Conservation (phyloP, 176 grass and related monocot genomes). For the Musa beccarii region DNA sequence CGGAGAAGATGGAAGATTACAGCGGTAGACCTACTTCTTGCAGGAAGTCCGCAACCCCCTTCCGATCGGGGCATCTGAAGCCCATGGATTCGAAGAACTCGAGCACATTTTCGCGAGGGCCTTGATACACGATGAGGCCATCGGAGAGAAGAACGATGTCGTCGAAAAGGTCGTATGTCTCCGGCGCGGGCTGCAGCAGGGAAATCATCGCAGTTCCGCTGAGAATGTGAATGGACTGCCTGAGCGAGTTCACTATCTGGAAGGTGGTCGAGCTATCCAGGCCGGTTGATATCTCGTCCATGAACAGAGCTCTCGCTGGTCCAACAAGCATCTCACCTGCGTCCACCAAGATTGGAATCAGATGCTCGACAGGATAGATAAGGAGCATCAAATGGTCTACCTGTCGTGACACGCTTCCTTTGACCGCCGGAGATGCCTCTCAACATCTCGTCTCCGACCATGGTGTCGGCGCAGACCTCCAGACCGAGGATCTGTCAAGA, state of each 20-base stretch:
- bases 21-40: conserved; percentile 58
- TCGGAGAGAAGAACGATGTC: conserved; percentile 90
- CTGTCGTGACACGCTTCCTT: conserved; percentile 90
- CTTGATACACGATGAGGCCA: conserved; percentile 80
- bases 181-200: conserved; percentile 86
- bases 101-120: conserved; percentile 62
- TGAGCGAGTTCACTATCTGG: conserved; percentile 82
- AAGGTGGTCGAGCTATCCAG: conserved; percentile 90
- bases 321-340: conserved; percentile 97
- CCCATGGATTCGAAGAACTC: conserved; percentile 87
- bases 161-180: conserved; percentile 91
- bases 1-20: conserved; percentile 8
- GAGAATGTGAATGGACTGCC: conserved; percentile 71
- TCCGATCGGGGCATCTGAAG: conserved; percentile 74
- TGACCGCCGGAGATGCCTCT: conserved; percentile 92
- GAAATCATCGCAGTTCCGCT: conserved; percentile 72
- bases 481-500: conserved; percentile 67
- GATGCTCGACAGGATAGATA: conserved; percentile 4
- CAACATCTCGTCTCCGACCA: conserved; percentile 86
- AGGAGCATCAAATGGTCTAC: conserved; percentile 28
- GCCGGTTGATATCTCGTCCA: conserved; percentile 97
- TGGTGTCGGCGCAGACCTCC: conserved; percentile 74
- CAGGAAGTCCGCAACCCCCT: conserved; percentile 86
- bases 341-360: neutral
- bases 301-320: conserved; percentile 81